Base-by-base conservation (phyloP, 345 rosid genomes). In the Pugionium dolabratum region DNA sequence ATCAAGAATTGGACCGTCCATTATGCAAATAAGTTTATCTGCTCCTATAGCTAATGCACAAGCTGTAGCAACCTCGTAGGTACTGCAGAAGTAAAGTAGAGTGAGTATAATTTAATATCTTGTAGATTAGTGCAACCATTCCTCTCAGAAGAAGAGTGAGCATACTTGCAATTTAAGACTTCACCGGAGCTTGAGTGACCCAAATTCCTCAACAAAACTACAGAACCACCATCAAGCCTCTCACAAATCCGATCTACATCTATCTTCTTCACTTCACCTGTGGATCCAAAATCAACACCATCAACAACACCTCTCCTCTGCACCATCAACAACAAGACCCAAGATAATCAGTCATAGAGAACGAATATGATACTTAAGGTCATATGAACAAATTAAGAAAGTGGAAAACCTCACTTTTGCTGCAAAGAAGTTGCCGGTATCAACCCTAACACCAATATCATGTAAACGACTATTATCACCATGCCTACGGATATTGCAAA, bases 141-240 rank as follows among this genome's bases (percentile, higher is more conserved):
- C 37, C 7, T 18, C 59, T 37, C 6, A 8, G 59, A 31, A 55
- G 61, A 47, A 51, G 35, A 11, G 43, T 0, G 26, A 31, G 27
- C 98, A 59, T 86, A 90, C 98, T 93, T 93, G 98, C 98, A 93
- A 81, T 88, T 90, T 46, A 93, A 78, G 73, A 93, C 97, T 85
- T 93, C 98, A 54, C 97, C 98, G 36, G 97, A 83, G 77, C 97
- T 90, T 57, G 96, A 93, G 72, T 88, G 86, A n/a, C 98, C 98
- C 59, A 93, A 76, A 80, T 88, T 93, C 84, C 92, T 90, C 71
- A 93, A 72, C 65, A 86, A 67, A 54, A 88, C 94, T 55, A 93
- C 79, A 71, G 91, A 88, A 75, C 90, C 96, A 78, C 85, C 80
- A 51, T 93, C 96, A 81, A 93, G 97, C 76, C 97, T 84, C 80